Evolutionary conservation across 2,329 filamentous ascomycete species (phyloP).

Genomic region (Podosphaera xanthii): DNA sequence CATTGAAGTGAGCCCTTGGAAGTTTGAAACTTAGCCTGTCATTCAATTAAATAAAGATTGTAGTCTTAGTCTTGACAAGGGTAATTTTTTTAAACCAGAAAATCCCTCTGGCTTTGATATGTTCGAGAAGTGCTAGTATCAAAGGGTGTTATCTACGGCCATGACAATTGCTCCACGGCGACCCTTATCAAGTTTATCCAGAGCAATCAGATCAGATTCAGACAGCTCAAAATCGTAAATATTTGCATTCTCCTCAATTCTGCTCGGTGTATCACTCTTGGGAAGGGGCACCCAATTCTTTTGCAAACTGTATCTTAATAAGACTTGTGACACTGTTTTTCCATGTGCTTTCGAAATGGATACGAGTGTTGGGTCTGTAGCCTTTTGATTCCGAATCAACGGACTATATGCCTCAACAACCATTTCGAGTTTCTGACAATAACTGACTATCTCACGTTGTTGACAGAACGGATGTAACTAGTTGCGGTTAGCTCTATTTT

Average conservation of each 20-base stretch:
- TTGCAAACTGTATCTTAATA: constrained; percentile 47
- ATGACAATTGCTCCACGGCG: constrained; percentile 18
- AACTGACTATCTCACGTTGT: constrained; percentile 30
- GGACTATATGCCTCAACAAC: constrained; percentile 29
- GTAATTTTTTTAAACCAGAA: too few relatives aligned
- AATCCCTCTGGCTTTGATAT: too few relatives aligned
- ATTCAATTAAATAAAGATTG: too few relatives aligned
- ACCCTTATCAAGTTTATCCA: constrained; percentile 29
- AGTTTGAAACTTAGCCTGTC: too few relatives aligned
- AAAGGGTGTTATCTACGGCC: constrained; percentile 9
- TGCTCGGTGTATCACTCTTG: constrained; percentile 35
- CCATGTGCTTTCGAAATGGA: constrained; percentile 33
- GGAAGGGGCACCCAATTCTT: constrained; percentile 46
- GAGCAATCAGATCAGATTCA: constrained; percentile 29
- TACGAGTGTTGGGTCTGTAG: constrained; percentile 32
- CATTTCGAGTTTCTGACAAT: constrained; percentile 25
- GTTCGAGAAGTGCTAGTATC: background rate
- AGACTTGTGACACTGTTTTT: constrained; percentile 38
- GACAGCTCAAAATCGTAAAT: constrained; percentile 37
- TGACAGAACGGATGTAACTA: constrained; percentile 41
- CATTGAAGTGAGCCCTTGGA: too few relatives aligned
- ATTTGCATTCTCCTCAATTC: constrained; percentile 36
- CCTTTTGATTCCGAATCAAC: constrained; percentile 36
- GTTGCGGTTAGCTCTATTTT: constrained; percentile 26
- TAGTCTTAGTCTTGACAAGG: too few relatives aligned